Base-by-base conservation (phyloP, 768 basidiomycete genomes). In the Serendipita sp. region DNA sequence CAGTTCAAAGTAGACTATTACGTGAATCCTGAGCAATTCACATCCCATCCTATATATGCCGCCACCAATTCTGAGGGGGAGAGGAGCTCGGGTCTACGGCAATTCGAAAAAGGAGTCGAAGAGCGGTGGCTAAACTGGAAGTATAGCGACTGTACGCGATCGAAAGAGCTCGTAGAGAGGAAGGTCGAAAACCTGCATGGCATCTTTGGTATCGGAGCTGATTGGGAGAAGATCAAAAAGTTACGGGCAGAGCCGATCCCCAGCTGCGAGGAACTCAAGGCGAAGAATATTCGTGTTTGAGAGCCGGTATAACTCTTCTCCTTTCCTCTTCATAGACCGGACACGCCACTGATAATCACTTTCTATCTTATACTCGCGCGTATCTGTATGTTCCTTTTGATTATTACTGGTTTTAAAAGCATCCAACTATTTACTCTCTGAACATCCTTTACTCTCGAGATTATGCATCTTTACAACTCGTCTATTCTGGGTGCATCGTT, bases 171-270 rank as follows among this genome's bases (percentile, higher is more conserved):
- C 63, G 85, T 84, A 70, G 79, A 87, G 68, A 82, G 84, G 64
- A 74, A 77, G 64, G 85, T 85, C 69, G 86, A 93, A 61, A 78
- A 80, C 7, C 86, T 91, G 68, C 73, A 88, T 42, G 95, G 95
- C 3, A 72, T 96, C 65, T 93, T 97, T 71, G 95, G 94, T 3
- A 76, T 96, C 61, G 90, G 92, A 31, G 88, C 91, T 11, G 88
- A 98, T 70, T 91, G 89, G 88, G 86, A 91, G 33, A 89, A 90
- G 73, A 86, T 98, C 64, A 77, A 78, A 71, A 72, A 74, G 66
- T 86, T 96, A 61, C 80, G 87, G 58, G 30, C 17, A 31, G 86
- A 93, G 75, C 79, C 76, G 41, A 77, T 91, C 51, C 78, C 79
- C 64, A 84, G 81, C 68, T 97, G 94, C 70, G 88, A 91, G 64